Conservation (phyloP, 2,329 filamentous ascomycete genomes). For the Pseudogymnoascus destructans region DNA sequence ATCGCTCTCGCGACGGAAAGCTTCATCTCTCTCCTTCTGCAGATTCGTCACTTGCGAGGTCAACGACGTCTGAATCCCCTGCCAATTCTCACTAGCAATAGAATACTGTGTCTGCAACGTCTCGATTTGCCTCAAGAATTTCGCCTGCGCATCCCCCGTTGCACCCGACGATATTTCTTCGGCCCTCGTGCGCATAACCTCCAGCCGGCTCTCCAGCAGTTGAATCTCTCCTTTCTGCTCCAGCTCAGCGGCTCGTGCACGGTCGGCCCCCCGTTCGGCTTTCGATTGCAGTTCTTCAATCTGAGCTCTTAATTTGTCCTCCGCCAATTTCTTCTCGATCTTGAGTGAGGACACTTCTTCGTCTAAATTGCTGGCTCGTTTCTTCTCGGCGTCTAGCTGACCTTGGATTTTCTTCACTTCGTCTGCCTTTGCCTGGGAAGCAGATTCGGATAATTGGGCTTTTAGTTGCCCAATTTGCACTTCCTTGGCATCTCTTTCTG, state of each 20-base stretch:
- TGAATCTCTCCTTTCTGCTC: constrained; percentile 69
- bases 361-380: constrained; percentile 41
- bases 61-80: constrained; percentile 81
- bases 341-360: constrained; percentile 50
- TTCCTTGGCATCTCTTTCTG: constrained; percentile 50
- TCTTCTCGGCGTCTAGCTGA: constrained; percentile 52
- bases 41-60: constrained; percentile 62
- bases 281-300: constrained; percentile 61
- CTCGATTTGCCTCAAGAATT: constrained; percentile 85
- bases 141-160: constrained; percentile 72
- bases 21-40: constrained; percentile 86
- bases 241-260: constrained; percentile 51
- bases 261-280: constrained; percentile 59
- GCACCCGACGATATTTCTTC: constrained; percentile 81
- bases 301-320: constrained; percentile 57
- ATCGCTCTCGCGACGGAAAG: constrained; percentile 69
- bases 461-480: constrained; percentile 55
- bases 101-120: constrained; percentile 92
- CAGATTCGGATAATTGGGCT: constrained; percentile 53
- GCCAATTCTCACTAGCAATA: constrained; percentile 93
- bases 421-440: constrained; percentile 51
- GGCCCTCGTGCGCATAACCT: constrained; percentile 69
- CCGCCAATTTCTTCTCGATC: constrained; percentile 63
- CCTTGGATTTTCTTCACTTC: constrained; percentile 55
- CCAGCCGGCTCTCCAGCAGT: constrained; percentile 76